Evolutionary conservation across 257 asterid genomes (phyloP).

Genomic region (Gentiana dahurica): DNA sequence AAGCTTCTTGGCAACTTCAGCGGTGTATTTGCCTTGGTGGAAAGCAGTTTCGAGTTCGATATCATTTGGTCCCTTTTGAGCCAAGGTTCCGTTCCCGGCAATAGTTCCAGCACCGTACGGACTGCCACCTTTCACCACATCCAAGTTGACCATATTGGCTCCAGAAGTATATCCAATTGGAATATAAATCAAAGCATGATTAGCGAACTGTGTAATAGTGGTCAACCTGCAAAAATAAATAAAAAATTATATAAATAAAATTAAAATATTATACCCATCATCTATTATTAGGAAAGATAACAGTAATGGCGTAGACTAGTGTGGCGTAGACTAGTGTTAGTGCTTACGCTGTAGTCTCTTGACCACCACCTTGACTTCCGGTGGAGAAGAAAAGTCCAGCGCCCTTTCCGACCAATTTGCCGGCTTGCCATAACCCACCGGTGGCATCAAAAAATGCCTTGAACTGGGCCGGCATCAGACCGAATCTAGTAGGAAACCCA

Average conservation of each 20-base stretch:
- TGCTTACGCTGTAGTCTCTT: constrained; percentile 43
- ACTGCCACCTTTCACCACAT: constrained; percentile 24
- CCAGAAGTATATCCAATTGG: constrained; percentile 63
- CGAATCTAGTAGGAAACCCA: constrained; percentile 43
- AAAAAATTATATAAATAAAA: too few relatives aligned
- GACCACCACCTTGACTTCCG: constrained; percentile 53
- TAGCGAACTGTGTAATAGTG: constrained; percentile 49
- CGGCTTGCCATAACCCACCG: constrained; percentile 38
- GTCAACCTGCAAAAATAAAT: constrained; percentile 36
- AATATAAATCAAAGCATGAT: constrained; percentile 57
- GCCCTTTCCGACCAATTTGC: constrained; percentile 42
- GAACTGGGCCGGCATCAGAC: constrained; percentile 50
- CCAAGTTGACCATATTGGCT: constrained; percentile 55
- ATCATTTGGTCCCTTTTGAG: constrained; percentile 13
- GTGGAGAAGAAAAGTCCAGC: constrained; percentile 45
- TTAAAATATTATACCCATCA: neutral
- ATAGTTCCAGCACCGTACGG: constrained; percentile 34
- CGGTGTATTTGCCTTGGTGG: constrained; percentile 27
- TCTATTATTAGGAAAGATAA: too few relatives aligned
- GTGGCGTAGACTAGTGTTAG: too few relatives aligned
- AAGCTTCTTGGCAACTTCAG: constrained; percentile 22
- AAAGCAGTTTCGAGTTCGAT: constrained; percentile 18
- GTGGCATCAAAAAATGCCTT: constrained; percentile 43
- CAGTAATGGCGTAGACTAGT: too few relatives aligned
- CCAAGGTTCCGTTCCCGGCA: constrained; percentile 23